A percentile compares a stretch with the other conserved stretches of the same genome.
Evolutionary conservation across 2,329 filamentous ascomycete genomes (phyloP).

Genomic region (Tolypocladium inflatum): DNA sequence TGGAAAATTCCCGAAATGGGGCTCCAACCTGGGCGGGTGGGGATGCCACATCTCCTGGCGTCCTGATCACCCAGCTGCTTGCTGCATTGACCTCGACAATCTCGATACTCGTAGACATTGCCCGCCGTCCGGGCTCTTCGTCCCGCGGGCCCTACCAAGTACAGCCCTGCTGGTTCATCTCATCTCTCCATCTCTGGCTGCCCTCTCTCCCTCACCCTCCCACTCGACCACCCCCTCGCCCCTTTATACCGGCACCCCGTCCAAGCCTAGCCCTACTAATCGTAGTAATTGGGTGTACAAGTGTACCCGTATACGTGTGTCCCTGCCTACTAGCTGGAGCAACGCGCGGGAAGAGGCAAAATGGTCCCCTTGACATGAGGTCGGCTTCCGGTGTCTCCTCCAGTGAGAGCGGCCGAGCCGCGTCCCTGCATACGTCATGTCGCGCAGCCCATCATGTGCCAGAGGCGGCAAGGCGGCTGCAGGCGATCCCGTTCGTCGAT

Average conservation of each 20-base stretch:
- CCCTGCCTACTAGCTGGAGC: background rate
- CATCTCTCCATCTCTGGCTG: too few relatives aligned
- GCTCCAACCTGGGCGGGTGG: background rate
- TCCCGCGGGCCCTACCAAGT: background rate
- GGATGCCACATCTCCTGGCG: background rate
- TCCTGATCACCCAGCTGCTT: background rate
- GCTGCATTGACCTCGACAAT: background rate
- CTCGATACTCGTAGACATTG: background rate
- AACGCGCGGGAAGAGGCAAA: background rate
- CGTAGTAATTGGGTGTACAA: background rate
- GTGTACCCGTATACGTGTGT: too few relatives aligned
- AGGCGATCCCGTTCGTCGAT: background rate
- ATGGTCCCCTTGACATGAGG: background rate
- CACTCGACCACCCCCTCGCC: background rate
- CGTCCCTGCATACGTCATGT: background rate
- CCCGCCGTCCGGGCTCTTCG: background rate
- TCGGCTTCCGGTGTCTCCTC: background rate
- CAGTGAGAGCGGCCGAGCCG: background rate
- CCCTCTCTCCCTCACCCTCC: background rate
- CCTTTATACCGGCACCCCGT: background rate
- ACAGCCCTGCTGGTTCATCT: background rate
- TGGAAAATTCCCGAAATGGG: background rate
- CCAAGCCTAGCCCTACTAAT: background rate
- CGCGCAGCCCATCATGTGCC: background rate
- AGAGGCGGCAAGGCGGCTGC: background rate